Percentiles rank a stretch among this genome's conserved stretches.
Evolutionary conservation across 2,329 filamentous ascomycete species (phyloP).

Genomic region (Alternaria viburni): DNA sequence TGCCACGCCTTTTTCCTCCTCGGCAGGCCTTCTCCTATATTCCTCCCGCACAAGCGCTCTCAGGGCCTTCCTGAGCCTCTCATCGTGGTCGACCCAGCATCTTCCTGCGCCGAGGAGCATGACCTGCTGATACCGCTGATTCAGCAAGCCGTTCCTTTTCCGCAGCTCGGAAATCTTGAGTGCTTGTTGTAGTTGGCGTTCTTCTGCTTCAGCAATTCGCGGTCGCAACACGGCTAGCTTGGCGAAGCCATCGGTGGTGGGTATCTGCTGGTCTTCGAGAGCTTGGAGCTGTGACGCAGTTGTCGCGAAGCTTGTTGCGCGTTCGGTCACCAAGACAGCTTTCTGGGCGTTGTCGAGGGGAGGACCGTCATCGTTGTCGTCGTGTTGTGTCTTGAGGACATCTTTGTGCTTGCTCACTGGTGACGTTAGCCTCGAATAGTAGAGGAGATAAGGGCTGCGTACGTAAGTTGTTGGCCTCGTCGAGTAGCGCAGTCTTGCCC

Average conservation of each 20-base stretch:
- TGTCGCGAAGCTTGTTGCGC: conserved; percentile 51
- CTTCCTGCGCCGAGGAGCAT: conserved; percentile 72
- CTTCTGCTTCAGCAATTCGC: conserved; percentile 66
- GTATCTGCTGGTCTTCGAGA: conserved; percentile 53
- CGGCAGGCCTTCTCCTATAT: conserved; percentile 57
- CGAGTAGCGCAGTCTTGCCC: conserved; percentile 47
- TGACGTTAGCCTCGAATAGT: conserved; percentile 18
- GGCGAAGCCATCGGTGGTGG: conserved; percentile 54
- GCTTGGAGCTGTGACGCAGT: conserved; percentile 53
- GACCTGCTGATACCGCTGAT: conserved; percentile 72
- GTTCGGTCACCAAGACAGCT: conserved; percentile 52
- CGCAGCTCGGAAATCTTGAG: conserved; percentile 69
- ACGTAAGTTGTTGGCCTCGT: conserved; percentile 50
- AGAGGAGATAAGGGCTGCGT: not conserved
- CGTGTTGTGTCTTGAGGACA: conserved; percentile 38
- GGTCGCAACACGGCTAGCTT: conserved; percentile 65
- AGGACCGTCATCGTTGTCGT: conserved; percentile 21
- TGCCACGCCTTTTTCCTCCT: conserved; percentile 8
- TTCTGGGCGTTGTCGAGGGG: conserved; percentile 33
- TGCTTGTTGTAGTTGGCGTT: conserved; percentile 66
- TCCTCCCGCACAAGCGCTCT: conserved; percentile 69
- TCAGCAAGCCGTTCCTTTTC: conserved; percentile 63
- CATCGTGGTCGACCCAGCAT: conserved; percentile 74
- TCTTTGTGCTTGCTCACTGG: conserved; percentile 51
- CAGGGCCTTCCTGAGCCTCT: conserved; percentile 70